phyloP scores from a whole-genome alignment of 139 green algal species.

The Chlamydomonas applanata region DNA sequence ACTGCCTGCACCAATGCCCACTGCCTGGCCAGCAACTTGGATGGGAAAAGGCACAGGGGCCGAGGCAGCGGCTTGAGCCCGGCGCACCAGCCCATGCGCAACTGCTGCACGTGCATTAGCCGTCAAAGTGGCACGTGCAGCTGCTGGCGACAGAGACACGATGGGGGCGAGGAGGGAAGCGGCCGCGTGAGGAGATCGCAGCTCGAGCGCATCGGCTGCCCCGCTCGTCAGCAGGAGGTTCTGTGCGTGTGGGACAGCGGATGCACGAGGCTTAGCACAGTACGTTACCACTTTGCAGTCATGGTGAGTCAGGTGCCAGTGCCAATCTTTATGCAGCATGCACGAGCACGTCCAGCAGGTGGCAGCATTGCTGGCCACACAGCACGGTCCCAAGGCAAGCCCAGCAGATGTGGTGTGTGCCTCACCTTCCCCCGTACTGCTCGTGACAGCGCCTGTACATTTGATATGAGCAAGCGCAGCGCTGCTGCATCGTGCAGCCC shows the following conservation, averaged over 20 bases:
- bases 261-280: no score
- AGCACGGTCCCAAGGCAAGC: no score
- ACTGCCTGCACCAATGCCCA: no score
- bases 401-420: background rate
- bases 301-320: no score
- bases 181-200: conserved; percentile 48
- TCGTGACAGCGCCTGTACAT: conserved; percentile 45
- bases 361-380: no score
- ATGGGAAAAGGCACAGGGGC: no score
- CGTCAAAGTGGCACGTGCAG: no score
- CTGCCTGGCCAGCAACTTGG: no score
- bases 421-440: conserved; percentile 32
- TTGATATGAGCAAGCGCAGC: conserved; percentile 51
- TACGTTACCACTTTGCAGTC: no score
- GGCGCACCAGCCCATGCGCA: background rate
- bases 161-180: background rate
- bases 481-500: conserved; percentile 30
- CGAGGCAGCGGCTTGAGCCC: no score
- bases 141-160: background rate
- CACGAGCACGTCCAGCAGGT: no score
- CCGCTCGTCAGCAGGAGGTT: conserved; percentile 58
- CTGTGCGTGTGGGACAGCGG: conserved; percentile 7
- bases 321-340: no score
- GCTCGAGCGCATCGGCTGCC: conserved; percentile 45
- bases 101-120: background rate